Base-by-base conservation (phyloP, 2,329 filamentous ascomycete genomes). In the Botrytis sinoallii region DNA sequence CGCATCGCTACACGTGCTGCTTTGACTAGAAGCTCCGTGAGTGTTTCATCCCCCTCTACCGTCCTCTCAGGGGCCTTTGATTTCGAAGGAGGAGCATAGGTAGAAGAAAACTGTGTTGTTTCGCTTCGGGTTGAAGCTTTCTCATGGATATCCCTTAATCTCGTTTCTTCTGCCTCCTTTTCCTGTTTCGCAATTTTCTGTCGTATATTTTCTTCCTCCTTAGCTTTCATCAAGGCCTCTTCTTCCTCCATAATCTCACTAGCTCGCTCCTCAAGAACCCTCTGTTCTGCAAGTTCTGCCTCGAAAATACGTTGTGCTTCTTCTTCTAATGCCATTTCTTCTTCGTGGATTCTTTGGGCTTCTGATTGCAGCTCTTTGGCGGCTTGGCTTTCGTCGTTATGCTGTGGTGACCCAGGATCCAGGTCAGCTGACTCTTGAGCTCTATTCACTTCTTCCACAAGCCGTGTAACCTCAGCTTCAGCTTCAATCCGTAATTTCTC, bases 141-240 rank as follows among this genome's bases (percentile, higher is more conserved):
- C 5, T 86, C 86, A 75, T 89, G 89, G 32, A 87, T 87, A 75
- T 90, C 88, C 8, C 86, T 83, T 46, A 87, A 80, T 3, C 87
- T 84, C 69, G 86, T 86, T 75, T 88, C 86, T 1, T 89, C 86
- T 3, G 72, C 42, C n/a, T 75, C 60, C 9, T 76, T 76, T 63
- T 73, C 74, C 52, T 72, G 73, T 57, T 75, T 60, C 25, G 90
- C 74, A 1, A 76, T 90, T 88, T 80, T 90, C 81, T n/a, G 86
- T 82, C 22, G 88, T 83, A 46, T 87, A 85, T 38, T 83, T 35
- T 75, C 71, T 35, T 75, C 74, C 32, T 72, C 52, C 22, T 73
- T 55, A 3, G 38, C 32, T 55, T 69, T 72, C 38, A 68, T 71
- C 38, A 85, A 83, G 25, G 86, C 79, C 4, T 87, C 84, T 70